Percentiles rank a stretch among this genome's conserved stretches.
These are phyloP conservation scores for Clarireedia paspali DNA, from an alignment of 2,329 filamentous ascomycete species.

Conservation along the genomic window DNA sequence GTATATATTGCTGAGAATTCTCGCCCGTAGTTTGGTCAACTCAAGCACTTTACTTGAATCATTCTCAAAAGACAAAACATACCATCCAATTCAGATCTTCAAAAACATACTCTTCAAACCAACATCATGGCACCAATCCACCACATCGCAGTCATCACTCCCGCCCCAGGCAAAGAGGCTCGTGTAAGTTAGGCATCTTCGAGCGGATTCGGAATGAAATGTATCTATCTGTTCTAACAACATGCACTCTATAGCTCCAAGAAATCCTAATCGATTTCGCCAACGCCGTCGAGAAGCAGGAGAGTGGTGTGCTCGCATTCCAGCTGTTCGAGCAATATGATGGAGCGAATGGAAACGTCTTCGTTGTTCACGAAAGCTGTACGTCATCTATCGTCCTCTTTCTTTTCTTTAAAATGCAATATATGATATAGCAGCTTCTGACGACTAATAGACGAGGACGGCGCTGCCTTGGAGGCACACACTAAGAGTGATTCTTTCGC, in stretches of 20 bases:
- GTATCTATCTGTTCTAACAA: not conserved
- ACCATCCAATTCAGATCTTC: not conserved
- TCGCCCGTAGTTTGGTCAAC: no score
- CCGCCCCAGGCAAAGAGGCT: constrained; percentile 16
- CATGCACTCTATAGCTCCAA: not conserved
- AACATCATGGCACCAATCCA: not conserved
- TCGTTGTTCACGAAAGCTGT: constrained; percentile 3
- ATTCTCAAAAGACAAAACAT: no score
- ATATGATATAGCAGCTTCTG: no score
- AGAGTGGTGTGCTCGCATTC: not conserved
- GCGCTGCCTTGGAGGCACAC: not conserved
- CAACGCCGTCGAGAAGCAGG: not conserved
- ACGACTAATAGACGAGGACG: not conserved
- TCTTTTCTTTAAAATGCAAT: no score
- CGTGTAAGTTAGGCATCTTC: constrained; percentile 10
- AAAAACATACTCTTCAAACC: not conserved
- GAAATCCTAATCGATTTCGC: not conserved
- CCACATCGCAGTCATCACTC: constrained; percentile 12
- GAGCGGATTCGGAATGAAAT: not conserved
- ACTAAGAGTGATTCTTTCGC: not conserved
- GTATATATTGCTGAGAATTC: no score
- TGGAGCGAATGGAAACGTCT: not conserved
- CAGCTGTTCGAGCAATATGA: constrained; percentile 4
- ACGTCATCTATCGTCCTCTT: not conserved
- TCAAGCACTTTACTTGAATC: no score